Evolutionary conservation across 192 early-diverging fungal species (phyloP).

Genomic region (Dispira simplex): DNA sequence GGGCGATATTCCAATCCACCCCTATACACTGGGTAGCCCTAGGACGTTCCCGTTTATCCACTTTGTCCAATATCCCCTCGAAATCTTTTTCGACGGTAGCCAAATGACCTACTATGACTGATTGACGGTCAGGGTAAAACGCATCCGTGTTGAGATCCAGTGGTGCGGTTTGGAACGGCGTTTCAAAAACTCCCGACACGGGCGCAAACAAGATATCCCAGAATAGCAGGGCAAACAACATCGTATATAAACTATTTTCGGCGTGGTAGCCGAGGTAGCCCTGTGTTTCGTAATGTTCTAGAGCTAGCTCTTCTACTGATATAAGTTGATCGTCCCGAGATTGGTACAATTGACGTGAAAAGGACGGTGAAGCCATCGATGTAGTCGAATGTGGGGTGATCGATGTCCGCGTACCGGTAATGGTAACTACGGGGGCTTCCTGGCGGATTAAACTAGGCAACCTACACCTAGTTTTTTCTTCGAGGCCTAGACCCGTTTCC

Average conservation of each 20-base stretch:
- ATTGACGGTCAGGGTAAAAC: conserved; percentile 33
- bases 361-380: conserved; percentile 9
- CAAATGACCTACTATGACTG: conserved; percentile 20
- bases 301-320: conserved; percentile 41
- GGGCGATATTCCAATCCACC: conserved; percentile 29
- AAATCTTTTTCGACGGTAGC: conserved; percentile 9
- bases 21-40: conserved; percentile 28
- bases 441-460: not conserved
- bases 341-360: conserved; percentile 19
- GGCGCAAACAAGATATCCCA: conserved; percentile 54
- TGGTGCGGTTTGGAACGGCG: conserved; percentile 46
- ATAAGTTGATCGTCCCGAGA: conserved; percentile 39
- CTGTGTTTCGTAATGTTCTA: conserved; percentile 40
- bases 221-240: conserved; percentile 47
- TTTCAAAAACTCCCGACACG: conserved; percentile 49
- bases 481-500: conserved; percentile 19
- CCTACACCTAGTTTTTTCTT: not conserved
- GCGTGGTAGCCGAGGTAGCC: conserved; percentile 46
- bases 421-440: conserved; percentile 8
- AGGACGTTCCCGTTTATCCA: conserved; percentile 23
- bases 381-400: no score
- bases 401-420: not conserved
- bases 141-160: conserved; percentile 48
- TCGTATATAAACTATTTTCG: conserved; percentile 41
- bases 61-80: conserved; percentile 16